A percentile compares a stretch with the other conserved stretches of the same genome.
Conservation (phyloP, 2,329 filamentous ascomycete species). For the Domatiomyces catenatus region DNA sequence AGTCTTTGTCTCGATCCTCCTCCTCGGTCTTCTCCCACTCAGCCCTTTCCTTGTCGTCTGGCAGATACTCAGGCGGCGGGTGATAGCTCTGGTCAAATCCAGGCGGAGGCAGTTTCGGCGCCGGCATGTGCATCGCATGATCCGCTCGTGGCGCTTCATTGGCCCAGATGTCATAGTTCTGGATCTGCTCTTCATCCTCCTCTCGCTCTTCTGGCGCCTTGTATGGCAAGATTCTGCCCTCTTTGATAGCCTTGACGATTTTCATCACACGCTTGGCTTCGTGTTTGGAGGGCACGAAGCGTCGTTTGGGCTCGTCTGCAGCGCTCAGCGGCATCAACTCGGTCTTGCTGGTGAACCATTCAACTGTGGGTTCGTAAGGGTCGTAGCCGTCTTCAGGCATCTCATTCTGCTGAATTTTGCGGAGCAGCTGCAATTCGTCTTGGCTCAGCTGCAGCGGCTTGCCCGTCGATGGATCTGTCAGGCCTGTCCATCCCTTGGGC, state of each 20-base stretch:
- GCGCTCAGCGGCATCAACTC: conserved; percentile 92
- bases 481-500: conserved; percentile 90
- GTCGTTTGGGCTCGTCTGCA: conserved; percentile 86
- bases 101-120: conserved; percentile 82
- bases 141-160: conserved; percentile 71
- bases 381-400: conserved; percentile 77
- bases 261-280: conserved; percentile 95
- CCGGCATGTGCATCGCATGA: conserved; percentile 86
- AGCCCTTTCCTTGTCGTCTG: conserved; percentile 66
- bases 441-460: conserved; percentile 77
- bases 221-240: conserved; percentile 86
- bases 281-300: conserved; percentile 92
- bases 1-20: conserved; percentile 82
- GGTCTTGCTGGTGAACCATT: conserved; percentile 80
- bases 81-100: conserved; percentile 95
- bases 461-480: conserved; percentile 86
- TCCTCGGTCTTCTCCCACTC: conserved; percentile 75
- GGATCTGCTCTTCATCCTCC: conserved; percentile 54
- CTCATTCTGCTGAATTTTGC: conserved; percentile 78
- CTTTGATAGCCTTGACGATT: conserved; percentile 84
- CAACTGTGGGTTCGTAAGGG: conserved; percentile 83
- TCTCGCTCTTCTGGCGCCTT: conserved; percentile 60
- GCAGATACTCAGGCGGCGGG: conserved; percentile 85
- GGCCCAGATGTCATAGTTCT: conserved; percentile 84
- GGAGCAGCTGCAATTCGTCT: conserved; percentile 77